Conservation (phyloP, 208 protist genomes). For the Angomonas desouzai region DNA sequence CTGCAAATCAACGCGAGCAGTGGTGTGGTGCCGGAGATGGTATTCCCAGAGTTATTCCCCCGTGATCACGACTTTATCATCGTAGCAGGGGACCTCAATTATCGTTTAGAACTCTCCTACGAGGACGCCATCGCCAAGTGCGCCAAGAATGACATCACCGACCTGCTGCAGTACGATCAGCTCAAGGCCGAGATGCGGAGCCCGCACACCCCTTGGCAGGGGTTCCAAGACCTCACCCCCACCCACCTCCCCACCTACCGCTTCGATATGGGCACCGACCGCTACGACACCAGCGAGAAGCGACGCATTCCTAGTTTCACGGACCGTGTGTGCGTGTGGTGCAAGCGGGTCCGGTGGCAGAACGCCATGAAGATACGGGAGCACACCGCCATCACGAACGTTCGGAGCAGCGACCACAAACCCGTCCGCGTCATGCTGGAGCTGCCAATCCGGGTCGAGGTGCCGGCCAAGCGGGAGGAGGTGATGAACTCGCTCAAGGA, state of each 20-base stretch:
- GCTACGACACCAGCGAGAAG: constrained; percentile 92
- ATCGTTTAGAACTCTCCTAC: constrained; percentile 79
- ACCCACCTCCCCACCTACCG: constrained; percentile 89
- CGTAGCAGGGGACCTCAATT: constrained; percentile 93
- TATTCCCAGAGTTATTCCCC: constrained; percentile 52
- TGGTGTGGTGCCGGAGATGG: constrained; percentile 18
- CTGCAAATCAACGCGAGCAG: constrained; percentile 19
- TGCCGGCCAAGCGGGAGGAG: constrained; percentile 38
- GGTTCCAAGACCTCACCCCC: constrained; percentile 66
- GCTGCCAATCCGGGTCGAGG: constrained; percentile 65
- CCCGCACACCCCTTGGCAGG: constrained; percentile 71
- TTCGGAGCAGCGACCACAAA: constrained; percentile 83
- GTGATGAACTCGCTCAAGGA: constrained; percentile 48
- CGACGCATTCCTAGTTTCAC: constrained; percentile 86
- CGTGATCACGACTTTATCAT: constrained; percentile 85
- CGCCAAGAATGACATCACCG: constrained; percentile 18
- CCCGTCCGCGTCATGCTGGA: constrained; percentile 63
- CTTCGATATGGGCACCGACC: constrained; percentile 84
- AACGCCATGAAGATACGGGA: constrained; percentile 35
- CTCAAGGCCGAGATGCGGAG: constrained; percentile 60
- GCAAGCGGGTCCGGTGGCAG: constrained; percentile 32
- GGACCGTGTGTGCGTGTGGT: constrained; percentile 81
- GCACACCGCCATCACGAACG: constrained; percentile 39
- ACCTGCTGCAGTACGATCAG: constrained; percentile 81
- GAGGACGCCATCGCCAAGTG: constrained; percentile 56